Evolutionary conservation across 257 asterid genomes (phyloP).

Genomic region (Nicotiana attenuata): DNA sequence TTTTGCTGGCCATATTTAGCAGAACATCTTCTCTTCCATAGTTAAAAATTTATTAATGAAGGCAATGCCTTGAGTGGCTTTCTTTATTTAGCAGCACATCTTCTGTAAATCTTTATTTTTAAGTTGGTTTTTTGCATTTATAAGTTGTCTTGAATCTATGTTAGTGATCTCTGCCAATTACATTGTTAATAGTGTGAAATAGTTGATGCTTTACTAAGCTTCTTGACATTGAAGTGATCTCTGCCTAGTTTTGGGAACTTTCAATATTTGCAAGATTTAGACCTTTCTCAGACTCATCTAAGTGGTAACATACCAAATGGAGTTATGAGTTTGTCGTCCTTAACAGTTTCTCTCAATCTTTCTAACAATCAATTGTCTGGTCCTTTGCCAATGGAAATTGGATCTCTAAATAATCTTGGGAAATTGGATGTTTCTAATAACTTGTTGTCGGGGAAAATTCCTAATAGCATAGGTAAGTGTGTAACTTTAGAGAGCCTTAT

Average conservation of each 20-base stretch:
- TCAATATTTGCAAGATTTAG: constrained; percentile 7
- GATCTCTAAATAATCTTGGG: constrained; percentile 1
- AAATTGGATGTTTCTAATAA: constrained; percentile 24
- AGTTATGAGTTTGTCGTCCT: constrained; percentile 6
- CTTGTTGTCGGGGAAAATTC: constrained; percentile 23
- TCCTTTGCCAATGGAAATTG: constrained; percentile 13
- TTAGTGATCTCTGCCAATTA: too few relatives aligned
- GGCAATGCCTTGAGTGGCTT: too few relatives aligned
- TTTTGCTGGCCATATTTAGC: too few relatives aligned
- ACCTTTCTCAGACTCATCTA: constrained; percentile 23
- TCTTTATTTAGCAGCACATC: too few relatives aligned
- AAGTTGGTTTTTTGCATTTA: too few relatives aligned
- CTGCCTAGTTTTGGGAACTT: constrained; percentile 1
- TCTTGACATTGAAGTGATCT: too few relatives aligned
- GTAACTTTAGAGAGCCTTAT: constrained; percentile 15
- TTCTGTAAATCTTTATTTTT: too few relatives aligned
- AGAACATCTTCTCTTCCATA: too few relatives aligned
- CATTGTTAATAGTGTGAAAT: too few relatives aligned
- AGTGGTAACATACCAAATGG: constrained; percentile 16
- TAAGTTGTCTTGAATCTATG: too few relatives aligned
- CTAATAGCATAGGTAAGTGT: constrained; percentile 13
- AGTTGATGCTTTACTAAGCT: too few relatives aligned
- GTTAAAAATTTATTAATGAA: too few relatives aligned
- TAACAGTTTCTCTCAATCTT: constrained; percentile 7
- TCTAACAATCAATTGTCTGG: constrained; percentile 18